Evolutionary conservation across 306 rosid genomes (phyloP), one percentile per base, ranked within the genome.

Genomic region (Geum urbanum): DNA sequence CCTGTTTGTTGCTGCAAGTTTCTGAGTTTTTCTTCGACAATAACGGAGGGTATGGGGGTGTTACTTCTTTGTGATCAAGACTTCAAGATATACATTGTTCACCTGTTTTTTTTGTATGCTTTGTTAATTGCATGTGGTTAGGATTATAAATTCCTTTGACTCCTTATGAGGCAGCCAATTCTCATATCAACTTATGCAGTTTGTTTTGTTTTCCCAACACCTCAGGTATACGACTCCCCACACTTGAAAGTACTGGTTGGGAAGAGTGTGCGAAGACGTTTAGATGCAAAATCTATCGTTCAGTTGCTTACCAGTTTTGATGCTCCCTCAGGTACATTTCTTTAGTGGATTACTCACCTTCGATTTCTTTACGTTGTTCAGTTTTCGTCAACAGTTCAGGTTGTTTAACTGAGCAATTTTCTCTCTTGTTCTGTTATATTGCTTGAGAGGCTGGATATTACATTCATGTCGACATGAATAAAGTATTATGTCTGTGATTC

Each of bases 161-260:
- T 27, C 2, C 32, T 27, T 27, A 27, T 27, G 32, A 27, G 32
- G 32, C 2, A 27, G 32, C 32, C 32, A 27, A 27, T 27, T 27
- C 32, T 27, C 32, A 27, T 27, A 37, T 52, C 39, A 51, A 41
- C 24, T 41, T 43, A 41, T 69, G 16, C 6, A 12, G 4, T 73
- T 50, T 48, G 9, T n/a, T 20, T 55, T 53, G 40, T 12, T 19
- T 63, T 46, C 39, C 50, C 48, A 75, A 73, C 74, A 44, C 65
- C 69, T 50, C 79, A 89, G 98, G 91, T 92, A 22, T 84, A 84
- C 73, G 98, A 92, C 75, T 80, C 91, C 74, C 98, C 96, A 24
- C 76, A 82, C 68, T 78, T 92, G 80, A 78, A 84, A 79, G 69
- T 89, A 59, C 78, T 85, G 46, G 83, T 92, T 74, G 88, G 98